Evolutionary conservation across 805 yeast species (phyloP).

Genomic region (Candida golubevii): DNA sequence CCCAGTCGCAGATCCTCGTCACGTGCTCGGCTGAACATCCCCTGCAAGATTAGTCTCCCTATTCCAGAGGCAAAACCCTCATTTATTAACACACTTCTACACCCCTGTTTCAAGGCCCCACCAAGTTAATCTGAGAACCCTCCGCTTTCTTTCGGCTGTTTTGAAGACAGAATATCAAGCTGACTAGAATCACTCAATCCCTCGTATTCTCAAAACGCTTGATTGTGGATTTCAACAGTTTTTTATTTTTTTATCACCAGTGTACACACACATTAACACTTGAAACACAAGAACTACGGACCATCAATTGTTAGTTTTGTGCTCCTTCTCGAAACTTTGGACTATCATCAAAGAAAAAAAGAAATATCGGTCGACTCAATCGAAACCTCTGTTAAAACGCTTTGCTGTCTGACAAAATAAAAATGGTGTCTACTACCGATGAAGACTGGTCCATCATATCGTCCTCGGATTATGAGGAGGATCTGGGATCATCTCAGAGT

Average conservation of each 20-base stretch:
- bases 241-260: not conserved
- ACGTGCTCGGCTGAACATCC: conserved; percentile 5
- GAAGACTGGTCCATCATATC: conserved; percentile 46
- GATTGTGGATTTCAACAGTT: too few relatives aligned
- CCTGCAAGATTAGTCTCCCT: conserved; percentile 6
- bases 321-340: not conserved
- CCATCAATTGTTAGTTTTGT: not conserved
- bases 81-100: conserved; percentile 5
- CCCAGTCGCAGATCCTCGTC: not conserved
- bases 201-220: too few relatives aligned
- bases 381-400: too few relatives aligned
- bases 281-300: not conserved
- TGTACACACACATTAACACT: not conserved
- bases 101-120: not conserved
- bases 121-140: not conserved
- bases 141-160: too few relatives aligned
- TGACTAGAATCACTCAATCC: too few relatives aligned
- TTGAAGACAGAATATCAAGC: too few relatives aligned
- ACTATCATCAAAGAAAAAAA: too few relatives aligned
- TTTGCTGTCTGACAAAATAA: too few relatives aligned
- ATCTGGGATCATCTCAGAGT: conserved; percentile 12
- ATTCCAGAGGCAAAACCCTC: conserved; percentile 5
- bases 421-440: conserved; percentile 18
- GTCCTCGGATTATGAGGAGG: conserved; percentile 38
- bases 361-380: too few relatives aligned